Percentiles rank a stretch among this genome's conserved stretches.
Evolutionary conservation across 208 protist genomes (phyloP).

Genomic region (Vickermania spadyakhi): DNA sequence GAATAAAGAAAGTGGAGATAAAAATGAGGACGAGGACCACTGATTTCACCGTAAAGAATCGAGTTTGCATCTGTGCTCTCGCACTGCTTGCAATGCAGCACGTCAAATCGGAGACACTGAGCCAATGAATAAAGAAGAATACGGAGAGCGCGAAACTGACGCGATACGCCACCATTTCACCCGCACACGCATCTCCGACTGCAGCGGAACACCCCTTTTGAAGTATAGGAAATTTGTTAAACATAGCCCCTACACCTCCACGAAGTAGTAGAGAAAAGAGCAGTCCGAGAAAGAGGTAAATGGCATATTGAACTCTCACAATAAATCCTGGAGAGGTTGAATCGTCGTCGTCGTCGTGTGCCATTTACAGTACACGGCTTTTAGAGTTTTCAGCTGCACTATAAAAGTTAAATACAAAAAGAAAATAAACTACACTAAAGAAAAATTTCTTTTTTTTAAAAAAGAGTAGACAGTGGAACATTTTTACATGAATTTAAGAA

Average conservation of each 20-base stretch:
- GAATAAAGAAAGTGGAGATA: constrained; percentile 56
- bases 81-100: constrained; percentile 75
- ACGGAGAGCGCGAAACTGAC: constrained; percentile 69
- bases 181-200: constrained; percentile 36
- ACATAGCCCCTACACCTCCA: constrained; percentile 29
- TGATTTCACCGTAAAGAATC: constrained; percentile 76
- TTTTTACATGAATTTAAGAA: no score
- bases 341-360: constrained; percentile 19
- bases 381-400: no score
- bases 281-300: constrained; percentile 72
- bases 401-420: no score
- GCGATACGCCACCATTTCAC: constrained; percentile 78
- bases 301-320: constrained; percentile 67
- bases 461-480: no score
- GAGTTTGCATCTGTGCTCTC: constrained; percentile 59
- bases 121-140: constrained; percentile 80
- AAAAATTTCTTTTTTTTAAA: no score
- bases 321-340: constrained; percentile 44
- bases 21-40: constrained; percentile 47
- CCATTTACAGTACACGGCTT: no score
- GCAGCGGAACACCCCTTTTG: constrained; percentile 40
- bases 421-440: no score
- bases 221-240: constrained; percentile 46
- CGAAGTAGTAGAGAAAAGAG: constrained; percentile 51
- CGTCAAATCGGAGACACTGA: constrained; percentile 77